These are phyloP conservation scores for Capsicum chinense DNA, from an alignment of 257 asterid genomes.

Conservation along the genomic window DNA sequence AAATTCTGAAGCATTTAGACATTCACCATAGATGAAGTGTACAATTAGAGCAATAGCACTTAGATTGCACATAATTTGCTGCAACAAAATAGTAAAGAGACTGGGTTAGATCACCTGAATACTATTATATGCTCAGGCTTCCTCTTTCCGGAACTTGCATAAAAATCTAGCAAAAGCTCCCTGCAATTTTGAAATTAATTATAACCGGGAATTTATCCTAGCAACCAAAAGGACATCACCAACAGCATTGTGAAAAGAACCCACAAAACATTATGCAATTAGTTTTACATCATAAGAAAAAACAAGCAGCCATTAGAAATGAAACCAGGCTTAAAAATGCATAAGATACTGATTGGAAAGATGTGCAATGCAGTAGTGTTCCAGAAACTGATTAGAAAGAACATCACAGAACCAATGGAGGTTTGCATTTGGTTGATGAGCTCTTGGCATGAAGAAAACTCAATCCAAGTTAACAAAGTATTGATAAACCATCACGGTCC, in stretches of 20 bases:
- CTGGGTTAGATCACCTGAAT: slow-evolving; percentile 59
- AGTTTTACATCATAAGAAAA: slow-evolving; percentile 7
- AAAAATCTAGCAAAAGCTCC: slow-evolving; percentile 78
- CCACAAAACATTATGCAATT: neutral
- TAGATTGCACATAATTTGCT: neutral
- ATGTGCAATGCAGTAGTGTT: neutral
- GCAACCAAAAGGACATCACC: slow-evolving; percentile 2
- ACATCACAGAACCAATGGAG: neutral
- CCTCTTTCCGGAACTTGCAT: slow-evolving; percentile 68
- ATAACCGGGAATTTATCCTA: neutral
- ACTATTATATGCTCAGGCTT: slow-evolving; percentile 89
- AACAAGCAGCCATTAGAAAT: neutral
- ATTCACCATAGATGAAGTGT: neutral
- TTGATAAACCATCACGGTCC: neutral
- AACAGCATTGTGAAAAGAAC: neutral
- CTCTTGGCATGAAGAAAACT: slow-evolving; percentile 7
- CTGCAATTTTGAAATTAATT: slow-evolving; percentile 41
- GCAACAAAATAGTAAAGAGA: neutral
- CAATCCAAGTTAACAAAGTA: neutral
- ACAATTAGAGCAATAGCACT: slow-evolving; percentile 12
- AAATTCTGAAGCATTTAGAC: neutral
- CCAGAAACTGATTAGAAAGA: neutral
- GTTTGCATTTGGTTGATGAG: neutral
- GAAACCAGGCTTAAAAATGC: neutral
- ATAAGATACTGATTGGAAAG: neutral